These are phyloP conservation scores for Mariannaea elegans DNA, from an alignment of 2,329 filamentous ascomycete genomes.

Conservation along the genomic window DNA sequence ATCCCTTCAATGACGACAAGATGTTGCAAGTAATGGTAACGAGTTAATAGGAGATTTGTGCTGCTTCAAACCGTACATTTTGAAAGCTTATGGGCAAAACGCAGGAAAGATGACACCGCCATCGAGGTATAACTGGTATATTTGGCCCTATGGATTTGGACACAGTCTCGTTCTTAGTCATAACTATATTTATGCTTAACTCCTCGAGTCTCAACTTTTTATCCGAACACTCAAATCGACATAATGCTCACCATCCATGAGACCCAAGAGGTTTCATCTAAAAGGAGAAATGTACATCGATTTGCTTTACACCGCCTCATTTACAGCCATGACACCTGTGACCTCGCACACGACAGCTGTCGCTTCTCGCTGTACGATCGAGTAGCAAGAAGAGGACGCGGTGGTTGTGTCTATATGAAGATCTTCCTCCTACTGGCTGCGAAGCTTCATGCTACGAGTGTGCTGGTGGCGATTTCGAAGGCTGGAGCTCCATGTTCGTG, in stretches of 20 bases:
- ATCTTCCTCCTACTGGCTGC: neutral
- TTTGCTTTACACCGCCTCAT: neutral
- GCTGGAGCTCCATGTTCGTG: conserved; percentile 1
- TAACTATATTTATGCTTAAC: neutral
- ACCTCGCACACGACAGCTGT: neutral
- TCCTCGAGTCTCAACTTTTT: neutral
- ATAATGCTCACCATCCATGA: neutral
- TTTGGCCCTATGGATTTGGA: too few relatives aligned
- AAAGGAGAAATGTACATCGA: neutral
- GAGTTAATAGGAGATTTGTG: too few relatives aligned
- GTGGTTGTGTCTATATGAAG: neutral
- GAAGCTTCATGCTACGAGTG: neutral
- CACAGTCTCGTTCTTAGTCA: neutral
- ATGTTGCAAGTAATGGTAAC: too few relatives aligned
- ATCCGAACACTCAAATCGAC: neutral
- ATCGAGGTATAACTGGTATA: too few relatives aligned
- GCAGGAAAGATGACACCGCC: too few relatives aligned
- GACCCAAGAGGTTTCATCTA: neutral
- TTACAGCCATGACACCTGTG: neutral
- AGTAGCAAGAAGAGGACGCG: neutral
- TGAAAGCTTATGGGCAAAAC: too few relatives aligned
- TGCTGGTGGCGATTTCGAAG: neutral
- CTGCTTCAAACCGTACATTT: too few relatives aligned
- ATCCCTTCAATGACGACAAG: too few relatives aligned
- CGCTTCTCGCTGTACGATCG: neutral